These are phyloP conservation scores for Botrytis cinerea DNA, from an alignment of 2,329 filamentous ascomycete genomes.

Conservation along the genomic window DNA sequence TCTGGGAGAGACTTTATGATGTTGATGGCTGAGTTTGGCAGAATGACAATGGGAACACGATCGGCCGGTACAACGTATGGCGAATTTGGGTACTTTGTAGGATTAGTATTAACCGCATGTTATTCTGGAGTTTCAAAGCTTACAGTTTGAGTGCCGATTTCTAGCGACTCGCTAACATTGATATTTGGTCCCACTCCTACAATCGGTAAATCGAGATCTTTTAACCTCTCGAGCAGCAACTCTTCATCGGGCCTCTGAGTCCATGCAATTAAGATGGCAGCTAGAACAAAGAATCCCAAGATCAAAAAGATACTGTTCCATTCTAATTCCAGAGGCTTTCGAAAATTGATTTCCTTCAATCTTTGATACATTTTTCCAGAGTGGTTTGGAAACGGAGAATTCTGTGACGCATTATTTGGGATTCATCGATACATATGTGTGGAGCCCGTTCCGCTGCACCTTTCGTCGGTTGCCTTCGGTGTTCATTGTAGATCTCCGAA, in stretches of 20 bases:
- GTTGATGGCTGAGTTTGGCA: slow-evolving; percentile 11
- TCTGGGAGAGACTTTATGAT: slow-evolving; percentile 19
- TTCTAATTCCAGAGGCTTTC: neutral
- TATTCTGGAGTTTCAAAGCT: neutral
- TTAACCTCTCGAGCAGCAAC: slow-evolving; percentile 3
- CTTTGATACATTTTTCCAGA: neutral
- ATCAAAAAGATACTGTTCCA: neutral
- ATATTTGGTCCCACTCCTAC: slow-evolving; percentile 17
- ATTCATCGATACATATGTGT: neutral
- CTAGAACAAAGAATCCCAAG: neutral
- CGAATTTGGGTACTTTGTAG: slow-evolving; percentile 1
- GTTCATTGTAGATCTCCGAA: slow-evolving; percentile 5
- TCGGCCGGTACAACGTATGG: slow-evolving; percentile 13
- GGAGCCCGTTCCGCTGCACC: neutral
- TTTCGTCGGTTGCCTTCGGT: slow-evolving; percentile 10
- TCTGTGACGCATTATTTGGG: neutral
- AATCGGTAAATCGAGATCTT: slow-evolving; percentile 4
- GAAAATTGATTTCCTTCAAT: neutral
- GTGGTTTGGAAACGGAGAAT: neutral
- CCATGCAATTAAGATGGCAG: neutral
- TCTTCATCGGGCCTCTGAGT: slow-evolving; percentile 11
- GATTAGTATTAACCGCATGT: neutral
- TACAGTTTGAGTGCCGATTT: slow-evolving; percentile 15
- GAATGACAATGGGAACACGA: slow-evolving; percentile 15
- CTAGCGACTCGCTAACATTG: slow-evolving; percentile 11